Evolutionary conservation across 148 eudicot species (phyloP), one percentile per base, ranked within the genome.

Genomic region (Rhododendron griersonianum): DNA sequence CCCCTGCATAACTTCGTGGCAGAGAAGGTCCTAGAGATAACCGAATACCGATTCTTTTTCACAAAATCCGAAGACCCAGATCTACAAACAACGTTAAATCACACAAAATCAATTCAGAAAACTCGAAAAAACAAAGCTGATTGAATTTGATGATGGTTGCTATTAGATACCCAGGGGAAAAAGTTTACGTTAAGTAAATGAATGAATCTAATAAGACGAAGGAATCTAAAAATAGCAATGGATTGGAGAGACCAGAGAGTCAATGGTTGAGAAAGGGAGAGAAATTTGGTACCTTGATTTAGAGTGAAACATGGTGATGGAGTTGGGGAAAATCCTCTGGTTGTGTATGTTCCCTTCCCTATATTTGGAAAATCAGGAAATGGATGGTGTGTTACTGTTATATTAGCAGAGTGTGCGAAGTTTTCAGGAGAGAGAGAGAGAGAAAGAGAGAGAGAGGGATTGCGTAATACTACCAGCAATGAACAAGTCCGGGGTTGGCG

Each of bases 401-500:
- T 2, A 71, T 28, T 48, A n/a, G 81, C 35, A 47, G 9, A 79
- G 13, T 79, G 39, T 45, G 35, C 16, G 6, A 13, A 41, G 45
- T 39, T 76, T 41, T 76, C 53, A 13, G 59, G 44, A 30, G 15
- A 45, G 48, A 8, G 30, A 44, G 44, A 77, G 47, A 79, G 87
- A 37, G 71, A 35, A 44, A 30, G 44, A 77, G 47, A 79, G 87
- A 37, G 71, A 35, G 50, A 41, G 25, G 0, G 61, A 55, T 55
- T 55, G 61, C 61, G 61, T 55, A 55, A 55, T 78, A 1, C n/a
- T 16, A 15, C 51, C 1, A 5, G 21, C 25, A 16, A 48, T 16
- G 83, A 84, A 87, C 84, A 61, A 85, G 86, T 87, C 89, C 89
- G 88, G 51, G 51, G 89, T 89, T 89, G 91, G 89, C 91, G 89